Conservation (phyloP, 1,284 basidiomycete genomes). For the Inonotus hispidus region DNA sequence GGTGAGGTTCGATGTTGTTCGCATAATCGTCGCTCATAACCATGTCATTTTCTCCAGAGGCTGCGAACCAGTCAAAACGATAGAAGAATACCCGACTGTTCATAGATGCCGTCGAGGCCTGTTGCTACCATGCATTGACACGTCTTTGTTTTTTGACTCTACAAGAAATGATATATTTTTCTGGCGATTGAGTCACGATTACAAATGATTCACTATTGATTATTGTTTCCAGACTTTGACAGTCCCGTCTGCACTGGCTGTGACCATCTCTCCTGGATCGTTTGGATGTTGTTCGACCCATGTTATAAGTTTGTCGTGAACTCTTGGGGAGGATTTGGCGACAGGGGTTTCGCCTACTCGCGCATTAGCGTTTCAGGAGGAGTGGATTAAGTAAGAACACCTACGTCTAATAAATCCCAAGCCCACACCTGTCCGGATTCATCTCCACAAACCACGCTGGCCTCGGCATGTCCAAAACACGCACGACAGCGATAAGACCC, state of each 20-base stretch:
- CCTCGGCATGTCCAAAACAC: constrained; percentile 82
- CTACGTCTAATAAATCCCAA: constrained; percentile 89
- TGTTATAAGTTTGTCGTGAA: constrained; percentile 80
- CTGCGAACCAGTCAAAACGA: constrained; percentile 50
- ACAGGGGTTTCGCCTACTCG: constrained; percentile 57
- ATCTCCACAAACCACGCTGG: constrained; percentile 81
- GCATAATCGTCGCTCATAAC: constrained; percentile 7
- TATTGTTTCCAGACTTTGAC: constrained; percentile 74
- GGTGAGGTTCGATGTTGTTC: constrained; percentile 44
- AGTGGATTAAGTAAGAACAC: constrained; percentile 23
- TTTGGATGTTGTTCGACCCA: constrained; percentile 88
- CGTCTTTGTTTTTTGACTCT: not conserved
- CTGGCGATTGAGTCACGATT: not conserved
- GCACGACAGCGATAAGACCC: constrained; percentile 74
- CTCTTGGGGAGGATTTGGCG: constrained; percentile 65
- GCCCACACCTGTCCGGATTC: constrained; percentile 84
- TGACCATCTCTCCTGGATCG: constrained; percentile 79
- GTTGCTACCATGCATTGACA: not conserved
- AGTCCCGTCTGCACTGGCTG: constrained; percentile 82
- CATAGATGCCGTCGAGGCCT: not conserved
- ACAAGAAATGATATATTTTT: constrained; percentile 13
- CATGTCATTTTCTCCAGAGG: constrained; percentile 33
- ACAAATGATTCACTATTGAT: not conserved
- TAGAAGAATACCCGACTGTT: constrained; percentile 26
- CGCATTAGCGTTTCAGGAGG: not conserved